Percentiles rank a stretch among this genome's conserved stretches.
These are phyloP conservation scores for Colletotrichum sp. DNA, from an alignment of 2,329 filamentous ascomycete species.

Conservation along the genomic window DNA sequence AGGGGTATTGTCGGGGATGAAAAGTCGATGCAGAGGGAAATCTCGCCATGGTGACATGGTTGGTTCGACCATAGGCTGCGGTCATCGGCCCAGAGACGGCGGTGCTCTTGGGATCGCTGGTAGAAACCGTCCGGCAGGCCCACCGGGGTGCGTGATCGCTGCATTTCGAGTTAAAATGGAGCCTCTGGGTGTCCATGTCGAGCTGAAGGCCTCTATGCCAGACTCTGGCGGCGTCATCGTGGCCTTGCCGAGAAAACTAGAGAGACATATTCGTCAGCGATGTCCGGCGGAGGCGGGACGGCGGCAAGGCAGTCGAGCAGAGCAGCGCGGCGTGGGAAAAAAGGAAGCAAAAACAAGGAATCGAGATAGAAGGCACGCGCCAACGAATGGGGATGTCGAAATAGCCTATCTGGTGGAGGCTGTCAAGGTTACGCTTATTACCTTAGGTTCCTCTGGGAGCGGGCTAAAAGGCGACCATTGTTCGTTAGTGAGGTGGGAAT, in stretches of 20 bases:
- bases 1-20: neutral
- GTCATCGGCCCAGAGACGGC: neutral
- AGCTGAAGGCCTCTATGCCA: neutral
- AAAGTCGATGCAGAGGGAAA: neutral
- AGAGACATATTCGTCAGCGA: neutral
- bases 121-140: neutral
- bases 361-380: neutral
- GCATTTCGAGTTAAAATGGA: neutral
- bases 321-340: neutral
- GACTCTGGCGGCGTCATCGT: neutral
- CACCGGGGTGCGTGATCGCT: neutral
- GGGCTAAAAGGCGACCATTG: neutral
- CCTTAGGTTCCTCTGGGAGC: neutral
- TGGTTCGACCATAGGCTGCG: neutral
- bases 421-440: neutral
- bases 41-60: neutral
- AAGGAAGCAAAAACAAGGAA: neutral
- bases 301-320: neutral
- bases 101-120: neutral
- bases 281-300: neutral
- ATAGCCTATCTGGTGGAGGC: constrained; percentile 5
- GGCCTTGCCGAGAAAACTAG: neutral
- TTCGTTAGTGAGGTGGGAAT: neutral
- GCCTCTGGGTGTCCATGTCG: neutral
- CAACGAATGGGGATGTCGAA: neutral